Evolutionary conservation across 257 asterid genomes (phyloP).

Genomic region (Nicotiana tabacum): DNA sequence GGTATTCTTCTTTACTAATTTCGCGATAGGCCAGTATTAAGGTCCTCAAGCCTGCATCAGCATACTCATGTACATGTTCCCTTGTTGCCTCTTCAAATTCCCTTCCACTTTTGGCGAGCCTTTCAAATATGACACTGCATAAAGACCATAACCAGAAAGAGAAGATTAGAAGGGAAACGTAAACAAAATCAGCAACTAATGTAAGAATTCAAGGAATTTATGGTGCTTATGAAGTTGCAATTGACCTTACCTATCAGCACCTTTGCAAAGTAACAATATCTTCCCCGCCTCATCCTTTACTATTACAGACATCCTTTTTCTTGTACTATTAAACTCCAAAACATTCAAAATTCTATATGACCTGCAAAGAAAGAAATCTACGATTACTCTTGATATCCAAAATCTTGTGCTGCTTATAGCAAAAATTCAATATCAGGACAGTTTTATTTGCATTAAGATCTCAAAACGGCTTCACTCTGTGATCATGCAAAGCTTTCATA

Average conservation of each 20-base stretch:
- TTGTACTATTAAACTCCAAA: constrained; percentile 70
- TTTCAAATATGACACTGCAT: constrained; percentile 74
- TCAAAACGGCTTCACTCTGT: not conserved
- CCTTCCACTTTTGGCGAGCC: constrained; percentile 59
- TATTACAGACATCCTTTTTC: constrained; percentile 92
- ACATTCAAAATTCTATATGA: constrained; percentile 62
- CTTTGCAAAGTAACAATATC: constrained; percentile 70
- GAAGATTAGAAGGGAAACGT: not conserved
- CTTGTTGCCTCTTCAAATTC: constrained; percentile 53
- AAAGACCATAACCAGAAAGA: not conserved
- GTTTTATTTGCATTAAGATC: not conserved
- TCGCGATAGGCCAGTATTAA: constrained; percentile 80
- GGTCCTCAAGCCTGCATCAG: constrained; percentile 93
- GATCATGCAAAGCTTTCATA: not conserved
- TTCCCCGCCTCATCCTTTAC: constrained; percentile 74
- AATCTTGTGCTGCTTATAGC: not conserved
- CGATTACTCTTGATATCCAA: not conserved
- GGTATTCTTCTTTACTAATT: constrained; percentile 62
- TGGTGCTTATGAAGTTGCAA: constrained; percentile 3
- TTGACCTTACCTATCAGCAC: constrained; percentile 82
- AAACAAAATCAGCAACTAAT: not conserved
- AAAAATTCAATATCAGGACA: not conserved
- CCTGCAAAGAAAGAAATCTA: constrained; percentile 42
- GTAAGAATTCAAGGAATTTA: not conserved
- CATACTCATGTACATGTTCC: constrained; percentile 73